Conservation (phyloP, 257 asterid species). For the Jacaranda mimosifolia region DNA sequence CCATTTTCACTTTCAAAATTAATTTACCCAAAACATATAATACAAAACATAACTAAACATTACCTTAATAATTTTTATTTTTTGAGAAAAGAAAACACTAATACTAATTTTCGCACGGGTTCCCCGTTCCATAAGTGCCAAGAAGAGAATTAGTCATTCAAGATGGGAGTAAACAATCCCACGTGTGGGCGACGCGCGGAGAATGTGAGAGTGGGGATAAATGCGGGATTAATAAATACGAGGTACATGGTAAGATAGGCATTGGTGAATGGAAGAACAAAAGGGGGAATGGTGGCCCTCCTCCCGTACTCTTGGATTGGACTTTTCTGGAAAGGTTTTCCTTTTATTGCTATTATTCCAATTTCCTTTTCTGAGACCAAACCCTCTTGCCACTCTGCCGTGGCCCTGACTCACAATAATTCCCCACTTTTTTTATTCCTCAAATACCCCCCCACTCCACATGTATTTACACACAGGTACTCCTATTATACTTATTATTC, state of each 20-base stretch:
- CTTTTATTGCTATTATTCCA: slow-evolving; percentile 72
- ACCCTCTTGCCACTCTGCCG: slow-evolving; percentile 46
- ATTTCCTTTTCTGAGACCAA: slow-evolving; percentile 72
- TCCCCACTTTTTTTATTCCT: slow-evolving; percentile 32
- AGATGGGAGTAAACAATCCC: neutral
- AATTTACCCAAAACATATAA: too few relatives aligned
- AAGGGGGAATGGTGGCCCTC: slow-evolving; percentile 61
- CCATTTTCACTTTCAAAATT: too few relatives aligned
- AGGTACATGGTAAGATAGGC: slow-evolving; percentile 54
- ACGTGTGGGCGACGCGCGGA: neutral
- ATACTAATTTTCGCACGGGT: too few relatives aligned
- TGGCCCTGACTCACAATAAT: slow-evolving; percentile 53
- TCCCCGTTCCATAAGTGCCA: neutral
- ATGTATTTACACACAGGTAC: neutral
- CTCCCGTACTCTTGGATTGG: slow-evolving; percentile 86
- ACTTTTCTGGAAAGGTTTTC: slow-evolving; percentile 76
- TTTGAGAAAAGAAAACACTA: too few relatives aligned
- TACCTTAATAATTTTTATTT: too few relatives aligned
- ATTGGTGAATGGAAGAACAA: slow-evolving; percentile 50
- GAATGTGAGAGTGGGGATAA: slow-evolving; percentile 43
- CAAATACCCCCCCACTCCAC: slow-evolving; percentile 39
- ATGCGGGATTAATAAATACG: slow-evolving; percentile 49
- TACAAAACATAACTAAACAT: too few relatives aligned
- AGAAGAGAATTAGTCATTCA: neutral
- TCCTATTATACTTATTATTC: neutral